These are phyloP conservation scores for Dendrobium nobile DNA, from an alignment of 106 monocot genomes.

Conservation along the genomic window DNA sequence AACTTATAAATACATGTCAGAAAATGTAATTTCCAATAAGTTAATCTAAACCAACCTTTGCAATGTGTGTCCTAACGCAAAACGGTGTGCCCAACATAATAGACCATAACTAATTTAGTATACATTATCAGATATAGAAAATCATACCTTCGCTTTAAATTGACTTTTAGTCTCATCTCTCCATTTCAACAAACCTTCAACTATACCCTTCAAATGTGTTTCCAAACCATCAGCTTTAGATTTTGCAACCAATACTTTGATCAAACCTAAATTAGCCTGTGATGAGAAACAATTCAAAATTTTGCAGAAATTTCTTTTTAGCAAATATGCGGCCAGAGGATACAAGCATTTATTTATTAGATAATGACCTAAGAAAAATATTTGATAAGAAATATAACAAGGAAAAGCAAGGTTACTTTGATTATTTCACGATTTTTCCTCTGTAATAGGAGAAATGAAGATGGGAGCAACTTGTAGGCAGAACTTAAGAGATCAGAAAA, in stretches of 20 bases:
- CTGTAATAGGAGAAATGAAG: conserved; percentile 72
- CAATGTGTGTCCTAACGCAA: neutral
- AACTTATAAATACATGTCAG: neutral
- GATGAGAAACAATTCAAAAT: conserved; percentile 2
- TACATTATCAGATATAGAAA: neutral
- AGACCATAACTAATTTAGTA: neutral
- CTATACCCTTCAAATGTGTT: conserved; percentile 56
- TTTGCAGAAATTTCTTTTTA: neutral
- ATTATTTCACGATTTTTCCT: conserved; percentile 83
- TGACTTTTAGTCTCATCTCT: conserved; percentile 76
- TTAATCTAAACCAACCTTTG: neutral
- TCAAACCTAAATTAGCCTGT: conserved; percentile 88
- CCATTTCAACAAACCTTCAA: conserved; percentile 85
- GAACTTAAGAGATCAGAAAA: conserved; percentile 87
- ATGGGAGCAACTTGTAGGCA: conserved; percentile 85
- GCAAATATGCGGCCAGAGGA: neutral
- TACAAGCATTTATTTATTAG: neutral
- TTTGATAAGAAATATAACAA: conserved; percentile 1
- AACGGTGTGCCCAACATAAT: neutral
- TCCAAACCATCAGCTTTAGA: conserved; percentile 68
- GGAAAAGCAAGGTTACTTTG: conserved; percentile 41
- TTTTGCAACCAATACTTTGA: conserved; percentile 90
- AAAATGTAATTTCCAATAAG: neutral
- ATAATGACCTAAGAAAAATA: neutral
- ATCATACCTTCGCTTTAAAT: conserved; percentile 81